These are phyloP conservation scores for Skeletonema grethae DNA, from an alignment of 108 stramenopile species.

Conservation along the genomic window DNA sequence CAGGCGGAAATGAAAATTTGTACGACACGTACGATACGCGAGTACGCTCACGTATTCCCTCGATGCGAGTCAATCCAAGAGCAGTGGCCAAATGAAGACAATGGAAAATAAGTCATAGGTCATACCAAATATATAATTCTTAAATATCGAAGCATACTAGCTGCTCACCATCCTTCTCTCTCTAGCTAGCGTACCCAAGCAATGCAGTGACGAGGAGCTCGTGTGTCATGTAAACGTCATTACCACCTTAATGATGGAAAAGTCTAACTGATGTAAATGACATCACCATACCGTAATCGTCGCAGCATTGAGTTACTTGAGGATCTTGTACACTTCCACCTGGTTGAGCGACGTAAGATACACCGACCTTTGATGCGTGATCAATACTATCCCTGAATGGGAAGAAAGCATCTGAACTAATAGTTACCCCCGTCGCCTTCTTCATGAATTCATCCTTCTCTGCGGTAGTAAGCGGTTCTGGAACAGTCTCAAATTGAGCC, in stretches of 20 bases:
- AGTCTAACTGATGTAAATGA: slow-evolving; percentile 93
- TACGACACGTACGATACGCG: too few species aligned
- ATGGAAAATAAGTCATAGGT: background rate
- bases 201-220: background rate
- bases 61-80: too few species aligned
- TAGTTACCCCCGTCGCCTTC: slow-evolving; percentile 76
- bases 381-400: slow-evolving; percentile 99
- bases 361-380: slow-evolving; percentile 96
- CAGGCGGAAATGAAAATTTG: too few species aligned
- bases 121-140: background rate
- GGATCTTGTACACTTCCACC: slow-evolving; percentile 95
- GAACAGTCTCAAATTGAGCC: slow-evolving; percentile 80
- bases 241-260: slow-evolving; percentile 93
- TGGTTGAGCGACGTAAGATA: slow-evolving; percentile 93
- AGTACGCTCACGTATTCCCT: too few species aligned
- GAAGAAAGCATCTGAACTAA: slow-evolving; percentile 98
- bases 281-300: slow-evolving; percentile 98
- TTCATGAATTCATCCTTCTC: slow-evolving; percentile 93
- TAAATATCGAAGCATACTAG: slow-evolving; percentile 1
- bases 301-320: slow-evolving; percentile 89
- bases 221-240: background rate
- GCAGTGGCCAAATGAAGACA: too few species aligned
- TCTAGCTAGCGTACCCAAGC: background rate
- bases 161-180: slow-evolving; percentile 3
- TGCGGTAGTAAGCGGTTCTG: slow-evolving; percentile 87